Base-by-base conservation (phyloP, 805 yeast genomes). In the Brettanomyces custersianus region DNA sequence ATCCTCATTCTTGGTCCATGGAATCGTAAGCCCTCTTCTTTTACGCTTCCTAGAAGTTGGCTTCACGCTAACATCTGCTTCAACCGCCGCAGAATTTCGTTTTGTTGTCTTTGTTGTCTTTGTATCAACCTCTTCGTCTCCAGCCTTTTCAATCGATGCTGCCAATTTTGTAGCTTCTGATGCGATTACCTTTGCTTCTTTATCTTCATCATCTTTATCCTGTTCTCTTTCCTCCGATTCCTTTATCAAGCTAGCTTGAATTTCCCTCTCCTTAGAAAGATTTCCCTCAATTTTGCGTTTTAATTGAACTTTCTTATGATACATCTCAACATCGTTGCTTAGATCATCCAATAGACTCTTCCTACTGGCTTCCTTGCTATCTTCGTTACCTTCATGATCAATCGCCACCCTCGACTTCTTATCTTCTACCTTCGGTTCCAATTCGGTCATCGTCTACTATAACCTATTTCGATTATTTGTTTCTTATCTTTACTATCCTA, bases 1-100 rank as follows among this genome's bases (percentile, higher is more conserved):
- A 41, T 61, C 66, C 40, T 61, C 65, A 6, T 54, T 57, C 29
- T 48, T 49, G 1, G 65, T 57, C 66, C 66, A 61, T 9, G 44
- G 43, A 23, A 41, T 22, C 18, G 23, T 42, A 31, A 21, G 27
- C 21, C 29, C 39, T 40, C 33, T 33, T 29, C n/a, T 25, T 20
- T 20, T 24, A 22, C 18, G 23, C 19, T 29, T 30, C 19, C 10
- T 16, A 21, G 16, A 17, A 11, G 25, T 28, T 11, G 13, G 16
- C 27, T 23, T 25, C 16, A 17, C 19, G 12, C 11, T 10, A 12
- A 9, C 35, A 20, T 24, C 23, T n/a, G 20, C 23, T 8, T 21
- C 23, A 11, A 15, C 10, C 22, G 17, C 23, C 6, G 15, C 22
- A 17, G 11, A 15, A 11, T 11, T 19, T 21, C 20, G n/a, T 19